Evolutionary conservation across 768 basidiomycete genomes (phyloP), one percentile per base, ranked within the genome.

Genomic region (Melanogaster broomeanus): DNA sequence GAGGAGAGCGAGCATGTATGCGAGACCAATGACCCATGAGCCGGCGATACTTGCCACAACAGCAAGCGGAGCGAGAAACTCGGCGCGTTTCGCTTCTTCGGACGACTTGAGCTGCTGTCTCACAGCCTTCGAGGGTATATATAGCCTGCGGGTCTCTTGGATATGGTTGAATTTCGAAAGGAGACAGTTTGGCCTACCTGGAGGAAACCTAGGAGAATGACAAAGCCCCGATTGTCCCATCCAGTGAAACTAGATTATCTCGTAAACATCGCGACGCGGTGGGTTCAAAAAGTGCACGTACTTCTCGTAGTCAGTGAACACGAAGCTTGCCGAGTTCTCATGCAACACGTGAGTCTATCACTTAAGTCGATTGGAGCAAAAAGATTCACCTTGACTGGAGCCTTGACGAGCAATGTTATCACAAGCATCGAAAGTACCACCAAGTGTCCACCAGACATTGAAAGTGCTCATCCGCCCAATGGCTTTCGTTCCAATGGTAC

Each of bases 51-150:
- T 77, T 37, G 74, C 77, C n/a, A 81, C 77, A 25, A 83, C 75
- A 6, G 79, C 82, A 28, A 81, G 66, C 9, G 82, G 82, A 1
- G 81, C 79, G n/a, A 83, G 77, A 43, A 79, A 52, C 48, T 81
- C 79, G 0, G 81, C 81, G 18, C 77, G 76, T 42, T 74, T 69
- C 28, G 80, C 80, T 61, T 84, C 81, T 62, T 84, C 82, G 6
- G 81, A n/a, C 82, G 7, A 83, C 76, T 59, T 83, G 82, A n/a
- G 82, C 81, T 35, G 82, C 80, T 5, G 81, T 83, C 60, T 83
- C 82, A 60, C 81, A 82, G 21, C 82, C 82, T 65, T 82, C 82
- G 24, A 82, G 72, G 2, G 82, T 82, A 56, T 83, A 83, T 12
- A 83, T 82, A 6, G 81, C 79, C 74, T 78, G 24, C 2, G 31